Conservation (phyloP, 2,329 filamentous ascomycete genomes). For the Hymenoscyphus occultus region DNA sequence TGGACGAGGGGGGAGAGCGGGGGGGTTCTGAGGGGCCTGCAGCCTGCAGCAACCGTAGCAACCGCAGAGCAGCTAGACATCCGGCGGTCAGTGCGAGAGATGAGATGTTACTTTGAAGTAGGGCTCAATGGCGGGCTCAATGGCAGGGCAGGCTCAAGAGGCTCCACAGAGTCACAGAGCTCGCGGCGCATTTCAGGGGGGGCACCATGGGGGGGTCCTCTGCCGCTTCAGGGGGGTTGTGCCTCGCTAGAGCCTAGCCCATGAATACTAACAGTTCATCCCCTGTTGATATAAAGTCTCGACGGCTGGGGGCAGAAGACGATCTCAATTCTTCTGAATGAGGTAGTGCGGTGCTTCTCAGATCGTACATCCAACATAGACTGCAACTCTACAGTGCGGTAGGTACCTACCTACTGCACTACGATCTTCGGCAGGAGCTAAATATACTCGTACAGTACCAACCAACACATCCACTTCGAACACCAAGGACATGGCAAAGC, state of each 20-base stretch:
- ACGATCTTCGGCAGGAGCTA: background rate
- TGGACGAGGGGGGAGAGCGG: background rate
- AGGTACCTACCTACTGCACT: background rate
- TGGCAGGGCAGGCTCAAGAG: background rate
- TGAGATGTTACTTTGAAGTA: background rate
- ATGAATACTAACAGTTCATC: too few relatives aligned
- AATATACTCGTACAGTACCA: background rate
- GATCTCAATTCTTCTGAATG: too few relatives aligned
- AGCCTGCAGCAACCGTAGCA: background rate
- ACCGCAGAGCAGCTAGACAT: background rate
- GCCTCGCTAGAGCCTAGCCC: background rate
- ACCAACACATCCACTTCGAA: background rate
- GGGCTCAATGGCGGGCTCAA: background rate
- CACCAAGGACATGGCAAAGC: background rate
- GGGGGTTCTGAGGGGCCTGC: background rate
- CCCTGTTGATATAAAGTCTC: too few relatives aligned
- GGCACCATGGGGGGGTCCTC: too few relatives aligned
- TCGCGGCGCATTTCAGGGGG: too few relatives aligned
- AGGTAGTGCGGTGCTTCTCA: background rate
- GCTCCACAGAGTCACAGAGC: background rate
- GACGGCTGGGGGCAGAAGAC: too few relatives aligned
- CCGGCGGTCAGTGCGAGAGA: background rate
- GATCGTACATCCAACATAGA: background rate
- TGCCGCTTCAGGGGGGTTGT: background rate
- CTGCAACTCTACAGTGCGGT: too few relatives aligned